A percentile compares a stretch with the other conserved stretches of the same genome.
These are phyloP conservation scores for Cucurbita pepo DNA, from an alignment of 306 rosid species.

Conservation along the genomic window DNA sequence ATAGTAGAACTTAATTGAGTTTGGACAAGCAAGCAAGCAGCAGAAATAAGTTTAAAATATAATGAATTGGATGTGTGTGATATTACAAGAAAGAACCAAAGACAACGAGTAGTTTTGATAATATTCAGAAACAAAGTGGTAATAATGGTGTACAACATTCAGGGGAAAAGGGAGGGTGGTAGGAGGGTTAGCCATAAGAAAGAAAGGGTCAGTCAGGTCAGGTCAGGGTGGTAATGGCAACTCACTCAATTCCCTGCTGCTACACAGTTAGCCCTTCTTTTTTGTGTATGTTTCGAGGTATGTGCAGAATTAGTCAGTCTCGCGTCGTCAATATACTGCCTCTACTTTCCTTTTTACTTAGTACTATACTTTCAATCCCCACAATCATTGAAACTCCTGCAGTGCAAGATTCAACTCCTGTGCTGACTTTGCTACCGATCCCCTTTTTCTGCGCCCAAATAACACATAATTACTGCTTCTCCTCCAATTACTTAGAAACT, in stretches of 20 bases:
- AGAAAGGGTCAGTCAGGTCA: not conserved
- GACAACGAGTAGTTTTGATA: not conserved
- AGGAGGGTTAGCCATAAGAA: not conserved
- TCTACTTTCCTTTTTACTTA: no score
- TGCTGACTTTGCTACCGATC: conserved; percentile 74
- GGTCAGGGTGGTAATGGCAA: not conserved
- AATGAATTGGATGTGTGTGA: not conserved
- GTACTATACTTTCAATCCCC: no score
- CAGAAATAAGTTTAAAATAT: not conserved
- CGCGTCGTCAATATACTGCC: not conserved
- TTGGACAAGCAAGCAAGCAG: no score
- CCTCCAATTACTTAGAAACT: not conserved
- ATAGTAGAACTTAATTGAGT: no score
- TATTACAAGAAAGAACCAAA: not conserved
- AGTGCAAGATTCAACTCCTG: conserved; percentile 82
- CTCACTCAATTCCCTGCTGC: not conserved
- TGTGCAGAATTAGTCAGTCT: conserved; percentile 5
- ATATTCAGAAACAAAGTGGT: not conserved
- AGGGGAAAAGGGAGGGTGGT: not conserved
- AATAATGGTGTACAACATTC: not conserved
- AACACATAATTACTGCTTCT: not conserved
- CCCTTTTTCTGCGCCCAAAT: conserved; percentile 54
- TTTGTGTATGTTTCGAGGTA: not conserved
- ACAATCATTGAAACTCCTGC: conserved; percentile 22
- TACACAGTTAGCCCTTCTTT: not conserved